Evolutionary conservation across 768 basidiomycete species (phyloP).

Genomic region (Suillus clintonianus): DNA sequence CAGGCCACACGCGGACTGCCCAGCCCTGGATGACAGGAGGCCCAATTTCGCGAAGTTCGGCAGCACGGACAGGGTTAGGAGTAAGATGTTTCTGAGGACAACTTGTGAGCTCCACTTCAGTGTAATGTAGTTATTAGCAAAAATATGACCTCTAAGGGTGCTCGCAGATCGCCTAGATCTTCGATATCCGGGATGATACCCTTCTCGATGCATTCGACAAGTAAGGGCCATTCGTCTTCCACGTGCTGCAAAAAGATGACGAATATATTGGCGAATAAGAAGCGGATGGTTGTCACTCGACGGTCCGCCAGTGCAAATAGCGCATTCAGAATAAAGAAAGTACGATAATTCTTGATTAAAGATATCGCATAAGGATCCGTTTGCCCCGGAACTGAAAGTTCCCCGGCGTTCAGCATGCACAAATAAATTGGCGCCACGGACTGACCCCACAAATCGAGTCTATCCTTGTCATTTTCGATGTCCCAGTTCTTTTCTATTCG

Average conservation of each 20-base stretch:
- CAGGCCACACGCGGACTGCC: slow-evolving; percentile 5
- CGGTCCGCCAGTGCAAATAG: slow-evolving; percentile 18
- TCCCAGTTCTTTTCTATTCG: not conserved
- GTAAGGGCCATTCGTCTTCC: slow-evolving; percentile 18
- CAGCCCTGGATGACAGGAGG: not conserved
- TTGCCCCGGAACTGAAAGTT: slow-evolving; percentile 9
- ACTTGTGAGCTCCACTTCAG: not conserved
- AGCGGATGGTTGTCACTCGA: slow-evolving; percentile 1
- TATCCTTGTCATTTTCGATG: not conserved
- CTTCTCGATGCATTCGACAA: slow-evolving; percentile 15
- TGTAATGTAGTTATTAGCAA: too few relatives aligned
- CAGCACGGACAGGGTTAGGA: slow-evolving; percentile 7
- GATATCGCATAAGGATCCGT: slow-evolving; percentile 19
- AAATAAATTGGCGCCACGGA: not conserved
- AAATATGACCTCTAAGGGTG: slow-evolving; percentile 13
- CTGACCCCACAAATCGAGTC: not conserved
- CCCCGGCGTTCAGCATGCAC: not conserved
- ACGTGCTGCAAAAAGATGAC: slow-evolving; percentile 14
- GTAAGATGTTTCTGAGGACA: not conserved
- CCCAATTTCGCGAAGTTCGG: slow-evolving; percentile 9
- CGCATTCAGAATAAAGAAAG: slow-evolving; percentile 22
- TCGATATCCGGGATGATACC: slow-evolving; percentile 19
- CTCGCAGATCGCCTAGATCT: slow-evolving; percentile 11
- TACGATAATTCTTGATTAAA: slow-evolving; percentile 10
- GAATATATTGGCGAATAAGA: slow-evolving; percentile 11